Evolutionary conservation across 495 filamentous ascomycete genomes (phyloP).

Genomic region (Penicillium coprophilum): DNA sequence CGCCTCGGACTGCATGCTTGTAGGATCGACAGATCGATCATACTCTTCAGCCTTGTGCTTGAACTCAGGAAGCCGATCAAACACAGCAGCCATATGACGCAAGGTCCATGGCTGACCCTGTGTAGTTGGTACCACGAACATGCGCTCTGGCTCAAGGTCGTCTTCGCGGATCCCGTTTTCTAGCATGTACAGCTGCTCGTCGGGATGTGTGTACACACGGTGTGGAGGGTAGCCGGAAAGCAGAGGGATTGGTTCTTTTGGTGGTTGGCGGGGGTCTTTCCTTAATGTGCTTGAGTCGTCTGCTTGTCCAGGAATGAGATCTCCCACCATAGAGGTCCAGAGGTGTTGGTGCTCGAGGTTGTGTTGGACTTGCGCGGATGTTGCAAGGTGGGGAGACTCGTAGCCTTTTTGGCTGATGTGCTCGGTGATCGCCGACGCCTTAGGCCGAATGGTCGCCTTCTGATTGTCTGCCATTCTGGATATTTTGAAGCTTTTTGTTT

Average conservation of each 20-base stretch:
- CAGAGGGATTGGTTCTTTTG: constrained; percentile 48
- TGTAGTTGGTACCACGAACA: constrained; percentile 87
- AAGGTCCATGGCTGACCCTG: constrained; percentile 82
- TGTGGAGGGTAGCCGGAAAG: constrained; percentile 87
- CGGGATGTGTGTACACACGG: constrained; percentile 85
- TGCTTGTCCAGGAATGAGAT: constrained; percentile 47
- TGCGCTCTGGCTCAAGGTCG: constrained; percentile 56
- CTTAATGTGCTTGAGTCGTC: constrained; percentile 27
- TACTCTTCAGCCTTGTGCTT: constrained; percentile 30
- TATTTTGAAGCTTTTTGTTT: neutral
- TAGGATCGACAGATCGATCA: constrained; percentile 8
- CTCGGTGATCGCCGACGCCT: constrained; percentile 35
- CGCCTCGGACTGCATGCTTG: neutral
- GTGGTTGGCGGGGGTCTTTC: constrained; percentile 14
- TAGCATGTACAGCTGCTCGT: constrained; percentile 81
- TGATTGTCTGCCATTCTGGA: constrained; percentile 17
- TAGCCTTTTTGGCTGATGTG: constrained; percentile 32
- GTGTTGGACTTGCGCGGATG: constrained; percentile 69
- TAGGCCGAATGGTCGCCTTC: constrained; percentile 1
- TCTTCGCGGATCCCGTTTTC: constrained; percentile 51
- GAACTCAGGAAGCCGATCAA: constrained; percentile 62
- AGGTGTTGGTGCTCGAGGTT: constrained; percentile 85
- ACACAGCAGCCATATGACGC: constrained; percentile 70
- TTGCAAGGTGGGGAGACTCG: constrained; percentile 38
- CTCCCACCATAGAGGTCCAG: constrained; percentile 63